Conservation (phyloP, 768 basidiomycete species). For the Lanmaoa pseudosensibilis region DNA sequence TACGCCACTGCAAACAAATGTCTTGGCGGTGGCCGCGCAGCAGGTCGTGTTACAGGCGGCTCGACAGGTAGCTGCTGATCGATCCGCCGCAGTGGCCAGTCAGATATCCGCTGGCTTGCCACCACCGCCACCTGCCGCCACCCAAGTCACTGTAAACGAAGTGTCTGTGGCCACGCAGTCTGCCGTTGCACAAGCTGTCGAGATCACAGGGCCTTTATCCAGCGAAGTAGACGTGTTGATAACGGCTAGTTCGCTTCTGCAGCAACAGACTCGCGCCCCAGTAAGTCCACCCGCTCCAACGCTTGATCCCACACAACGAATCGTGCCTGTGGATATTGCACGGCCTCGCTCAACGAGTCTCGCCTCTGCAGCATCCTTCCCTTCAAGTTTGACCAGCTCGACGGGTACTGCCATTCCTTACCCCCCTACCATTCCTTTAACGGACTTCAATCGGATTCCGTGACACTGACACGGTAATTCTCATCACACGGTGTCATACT, state of each 20-base stretch:
- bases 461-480: constrained; percentile 13
- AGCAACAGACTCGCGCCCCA: constrained; percentile 41
- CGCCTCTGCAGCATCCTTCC: constrained; percentile 27
- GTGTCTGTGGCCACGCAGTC: constrained; percentile 65
- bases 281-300: constrained; percentile 26
- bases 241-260: constrained; percentile 57
- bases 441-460: constrained; percentile 27
- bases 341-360: constrained; percentile 40
- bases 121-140: constrained; percentile 29
- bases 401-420: constrained; percentile 22
- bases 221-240: constrained; percentile 82
- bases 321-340: constrained; percentile 28
- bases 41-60: constrained; percentile 81
- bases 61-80: constrained; percentile 54
- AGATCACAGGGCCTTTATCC: constrained; percentile 67
- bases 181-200: constrained; percentile 82
- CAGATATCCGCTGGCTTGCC: constrained; percentile 44
- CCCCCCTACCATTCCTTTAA: constrained; percentile 27
- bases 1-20: constrained; percentile 50
- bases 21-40: constrained; percentile 72
- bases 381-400: constrained; percentile 21
- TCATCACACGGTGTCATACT: constrained; percentile 22
- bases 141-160: constrained; percentile 54
- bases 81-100: constrained; percentile 42
- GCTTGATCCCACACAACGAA: constrained; percentile 29